Conservation (phyloP, 179 eudicot genomes). For the Silene coronaria region DNA sequence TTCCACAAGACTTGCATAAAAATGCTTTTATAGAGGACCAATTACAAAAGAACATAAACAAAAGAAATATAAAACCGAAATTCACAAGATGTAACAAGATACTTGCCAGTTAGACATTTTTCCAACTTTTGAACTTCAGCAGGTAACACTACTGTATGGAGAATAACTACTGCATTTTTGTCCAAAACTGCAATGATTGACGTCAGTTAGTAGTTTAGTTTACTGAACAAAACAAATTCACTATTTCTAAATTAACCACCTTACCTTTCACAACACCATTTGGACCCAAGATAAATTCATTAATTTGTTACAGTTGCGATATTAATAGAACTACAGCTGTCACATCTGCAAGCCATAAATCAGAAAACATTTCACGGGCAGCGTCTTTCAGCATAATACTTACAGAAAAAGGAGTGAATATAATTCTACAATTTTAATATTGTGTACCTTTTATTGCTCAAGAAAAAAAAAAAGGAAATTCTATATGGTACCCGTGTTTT, state of each 20-base stretch:
- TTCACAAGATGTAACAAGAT: constrained; percentile 2
- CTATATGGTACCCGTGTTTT: no score
- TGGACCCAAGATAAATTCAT: constrained; percentile 41
- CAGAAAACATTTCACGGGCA: not conserved
- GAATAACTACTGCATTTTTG: constrained; percentile 54
- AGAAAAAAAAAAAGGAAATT: not conserved
- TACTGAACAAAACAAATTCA: not conserved
- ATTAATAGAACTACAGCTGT: constrained; percentile 54
- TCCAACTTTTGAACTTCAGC: constrained; percentile 61
- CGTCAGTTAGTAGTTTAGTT: constrained; percentile 10
- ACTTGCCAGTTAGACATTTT: constrained; percentile 52
- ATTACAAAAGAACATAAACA: no score
- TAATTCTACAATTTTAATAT: not conserved
- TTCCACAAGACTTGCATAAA: not conserved
- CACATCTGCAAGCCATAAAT: constrained; percentile 49
- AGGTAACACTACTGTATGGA: constrained; percentile 44
- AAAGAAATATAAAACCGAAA: not conserved
- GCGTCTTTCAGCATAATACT: not conserved
- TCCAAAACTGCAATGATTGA: constrained; percentile 47
- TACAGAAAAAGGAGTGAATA: not conserved
- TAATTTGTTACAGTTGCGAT: constrained; percentile 47
- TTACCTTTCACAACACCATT: constrained; percentile 64
- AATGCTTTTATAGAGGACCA: not conserved
- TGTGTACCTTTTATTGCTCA: not conserved
- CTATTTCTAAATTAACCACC: constrained; percentile 11